These are phyloP conservation scores for Chlamydomonas sp. DNA, from an alignment of 139 green algal genomes.

Conservation along the genomic window DNA sequence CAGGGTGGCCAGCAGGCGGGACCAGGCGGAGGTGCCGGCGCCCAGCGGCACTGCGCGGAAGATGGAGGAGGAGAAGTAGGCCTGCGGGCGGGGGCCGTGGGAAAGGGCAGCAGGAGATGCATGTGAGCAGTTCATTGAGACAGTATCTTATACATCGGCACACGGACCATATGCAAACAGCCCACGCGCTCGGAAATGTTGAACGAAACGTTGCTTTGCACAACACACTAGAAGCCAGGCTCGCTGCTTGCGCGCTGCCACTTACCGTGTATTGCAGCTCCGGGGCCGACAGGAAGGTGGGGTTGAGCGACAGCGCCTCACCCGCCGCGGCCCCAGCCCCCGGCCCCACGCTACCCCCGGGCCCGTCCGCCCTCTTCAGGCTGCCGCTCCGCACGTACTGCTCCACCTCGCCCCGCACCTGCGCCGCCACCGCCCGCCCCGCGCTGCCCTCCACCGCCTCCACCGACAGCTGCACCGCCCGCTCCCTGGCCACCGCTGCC, in stretches of 20 bases:
- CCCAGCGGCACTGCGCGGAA: conserved; percentile 37
- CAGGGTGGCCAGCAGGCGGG: conserved; percentile 17
- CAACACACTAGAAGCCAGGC: too few relatives aligned
- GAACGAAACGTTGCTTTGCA: background rate
- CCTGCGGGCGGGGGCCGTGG: background rate
- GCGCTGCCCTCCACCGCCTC: background rate
- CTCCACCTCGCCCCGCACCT: background rate
- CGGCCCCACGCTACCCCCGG: background rate
- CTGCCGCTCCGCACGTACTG: conserved; percentile 18
- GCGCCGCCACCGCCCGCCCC: background rate
- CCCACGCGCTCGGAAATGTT: background rate
- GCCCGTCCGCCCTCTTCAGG: background rate
- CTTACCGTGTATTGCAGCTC: conserved; percentile 44
- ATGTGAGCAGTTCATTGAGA: too few relatives aligned
- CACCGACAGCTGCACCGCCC: conserved; percentile 30
- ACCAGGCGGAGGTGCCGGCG: background rate
- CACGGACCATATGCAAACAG: too few relatives aligned
- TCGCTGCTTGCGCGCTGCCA: too few relatives aligned
- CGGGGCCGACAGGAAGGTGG: conserved; percentile 25
- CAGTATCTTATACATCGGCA: too few relatives aligned
- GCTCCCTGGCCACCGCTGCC: too few relatives aligned
- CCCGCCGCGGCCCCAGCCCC: background rate
- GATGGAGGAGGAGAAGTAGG: conserved; percentile 45
- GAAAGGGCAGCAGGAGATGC: background rate
- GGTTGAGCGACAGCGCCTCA: conserved; percentile 14